These are phyloP conservation scores for Neonectria faginata DNA, from an alignment of 2,329 filamentous ascomycete species.

Conservation along the genomic window DNA sequence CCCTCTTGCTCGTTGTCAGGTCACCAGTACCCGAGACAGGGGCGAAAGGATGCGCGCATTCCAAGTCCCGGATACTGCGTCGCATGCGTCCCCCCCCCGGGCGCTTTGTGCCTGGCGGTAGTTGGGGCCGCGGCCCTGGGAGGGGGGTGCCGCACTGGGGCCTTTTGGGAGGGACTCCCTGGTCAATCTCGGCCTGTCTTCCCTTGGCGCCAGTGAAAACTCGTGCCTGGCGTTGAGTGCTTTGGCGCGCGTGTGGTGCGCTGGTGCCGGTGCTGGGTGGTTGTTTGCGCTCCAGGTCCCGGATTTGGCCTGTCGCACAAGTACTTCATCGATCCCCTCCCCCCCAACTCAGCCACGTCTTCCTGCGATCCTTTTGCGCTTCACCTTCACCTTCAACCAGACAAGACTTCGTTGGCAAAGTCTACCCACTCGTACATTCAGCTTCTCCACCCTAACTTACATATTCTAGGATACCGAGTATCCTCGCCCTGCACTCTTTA, in stretches of 20 bases:
- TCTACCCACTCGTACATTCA: constrained; percentile 50
- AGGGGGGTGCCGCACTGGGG: constrained; percentile 11
- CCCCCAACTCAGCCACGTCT: constrained; percentile 28
- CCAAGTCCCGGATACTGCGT: constrained; percentile 35
- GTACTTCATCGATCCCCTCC: constrained; percentile 42
- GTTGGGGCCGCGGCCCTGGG: constrained; percentile 17
- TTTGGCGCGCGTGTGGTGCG: constrained; percentile 17
- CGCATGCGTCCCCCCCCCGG: constrained; percentile 26
- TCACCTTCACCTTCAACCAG: constrained; percentile 40
- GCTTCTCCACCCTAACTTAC: constrained; percentile 39
- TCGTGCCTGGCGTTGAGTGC: constrained; percentile 22
- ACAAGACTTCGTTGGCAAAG: constrained; percentile 69
- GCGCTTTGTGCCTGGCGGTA: constrained; percentile 28
- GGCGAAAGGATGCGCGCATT: constrained; percentile 4
- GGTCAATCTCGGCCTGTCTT: constrained; percentile 30
- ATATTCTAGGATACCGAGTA: constrained; percentile 46
- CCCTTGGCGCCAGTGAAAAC: constrained; percentile 26
- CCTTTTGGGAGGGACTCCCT: constrained; percentile 9
- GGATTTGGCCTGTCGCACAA: constrained; percentile 20
- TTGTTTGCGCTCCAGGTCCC: constrained; percentile 22
- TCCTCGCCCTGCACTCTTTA: constrained; percentile 29
- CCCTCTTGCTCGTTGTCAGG: constrained; percentile 24
- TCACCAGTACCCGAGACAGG: constrained; percentile 39
- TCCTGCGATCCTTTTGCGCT: constrained; percentile 35
- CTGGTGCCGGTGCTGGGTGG: constrained; percentile 9